Base-by-base conservation (phyloP, 768 basidiomycete species). In the Crassisporium funariophilum region DNA sequence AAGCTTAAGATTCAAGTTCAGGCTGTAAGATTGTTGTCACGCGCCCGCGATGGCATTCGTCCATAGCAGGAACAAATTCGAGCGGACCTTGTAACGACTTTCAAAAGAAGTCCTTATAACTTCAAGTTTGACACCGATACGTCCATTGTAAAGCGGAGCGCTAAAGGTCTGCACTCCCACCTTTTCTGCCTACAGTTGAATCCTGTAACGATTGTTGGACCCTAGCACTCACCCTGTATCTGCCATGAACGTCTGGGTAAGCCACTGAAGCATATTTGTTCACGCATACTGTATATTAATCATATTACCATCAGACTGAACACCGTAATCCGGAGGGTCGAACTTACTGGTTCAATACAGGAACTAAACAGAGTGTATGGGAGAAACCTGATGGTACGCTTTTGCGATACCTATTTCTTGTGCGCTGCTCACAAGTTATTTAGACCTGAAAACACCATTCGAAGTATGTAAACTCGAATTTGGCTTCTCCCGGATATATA, bases 261-360 rank as follows among this genome's bases (percentile, higher is more conserved):
- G 66, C 63, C 8, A 27, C 34, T 29, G 29, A 15, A 13, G 5
- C 22, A 36, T n/a, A 16, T 19, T 21, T 17, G 3, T 6, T 46
- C 15, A 15, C 16, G 19, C 9, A 4, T 31, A 31, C 29, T 31
- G 29, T 31, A 31, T 11, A 31, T n/a, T n/a, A 10, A 31, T 11
- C 29, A 31, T 31, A 31, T 35, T 44, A 24, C 13, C 17, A 4
- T 15, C 53, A 95, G 93, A 93, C 91, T 2, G 94, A 95, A 62
- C 91, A 97, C 69, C 84, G 89, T 24, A 95, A 95, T 69, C 85
- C 91, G 2, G 95, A 97, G 62, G 94, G 94, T n/a, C 77, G 93
- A n/a, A 92, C 91, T 0, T 98, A 98, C 61, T 98, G 95, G 95
- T 94, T 93, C 69, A 94, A 97, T 63, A 84, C 91, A 0, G 78